These are phyloP conservation scores for Clarireedia hainanense DNA, from an alignment of 2,329 filamentous ascomycete species.

Conservation along the genomic window DNA sequence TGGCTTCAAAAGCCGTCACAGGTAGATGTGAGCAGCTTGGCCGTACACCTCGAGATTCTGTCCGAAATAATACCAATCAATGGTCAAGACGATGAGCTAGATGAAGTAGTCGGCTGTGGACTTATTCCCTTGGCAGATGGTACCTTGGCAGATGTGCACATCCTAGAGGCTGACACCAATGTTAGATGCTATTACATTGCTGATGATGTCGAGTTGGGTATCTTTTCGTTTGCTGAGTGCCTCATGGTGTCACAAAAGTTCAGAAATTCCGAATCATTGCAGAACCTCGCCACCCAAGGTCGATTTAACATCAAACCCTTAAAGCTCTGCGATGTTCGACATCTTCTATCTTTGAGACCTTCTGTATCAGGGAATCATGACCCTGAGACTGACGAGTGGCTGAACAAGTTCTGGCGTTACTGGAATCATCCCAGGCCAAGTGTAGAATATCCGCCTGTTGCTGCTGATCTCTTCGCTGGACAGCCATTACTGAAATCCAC, in stretches of 20 bases:
- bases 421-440: slow-evolving; percentile 13
- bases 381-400: slow-evolving; percentile 14
- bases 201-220: slow-evolving; percentile 11
- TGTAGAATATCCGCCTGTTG: neutral
- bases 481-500: slow-evolving; percentile 9
- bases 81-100: neutral
- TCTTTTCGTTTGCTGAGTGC: slow-evolving; percentile 22
- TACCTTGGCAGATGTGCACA: slow-evolving; percentile 14
- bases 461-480: neutral
- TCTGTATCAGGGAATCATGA: neutral
- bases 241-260: slow-evolving; percentile 9
- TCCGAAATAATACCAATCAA: slow-evolving; percentile 6
- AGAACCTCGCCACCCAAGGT: neutral
- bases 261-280: neutral
- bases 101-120: slow-evolving; percentile 21
- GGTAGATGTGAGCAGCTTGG: slow-evolving; percentile 4
- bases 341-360: slow-evolving; percentile 12
- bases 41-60: slow-evolving; percentile 10
- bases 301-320: slow-evolving; percentile 22
- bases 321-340: slow-evolving; percentile 12
- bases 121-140: slow-evolving; percentile 23
- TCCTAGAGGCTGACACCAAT: neutral
- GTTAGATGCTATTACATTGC: slow-evolving; percentile 12
- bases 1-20: neutral
- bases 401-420: slow-evolving; percentile 18